Evolutionary conservation across 768 basidiomycete species (phyloP).

Genomic region (Glaciozyma martinii): DNA sequence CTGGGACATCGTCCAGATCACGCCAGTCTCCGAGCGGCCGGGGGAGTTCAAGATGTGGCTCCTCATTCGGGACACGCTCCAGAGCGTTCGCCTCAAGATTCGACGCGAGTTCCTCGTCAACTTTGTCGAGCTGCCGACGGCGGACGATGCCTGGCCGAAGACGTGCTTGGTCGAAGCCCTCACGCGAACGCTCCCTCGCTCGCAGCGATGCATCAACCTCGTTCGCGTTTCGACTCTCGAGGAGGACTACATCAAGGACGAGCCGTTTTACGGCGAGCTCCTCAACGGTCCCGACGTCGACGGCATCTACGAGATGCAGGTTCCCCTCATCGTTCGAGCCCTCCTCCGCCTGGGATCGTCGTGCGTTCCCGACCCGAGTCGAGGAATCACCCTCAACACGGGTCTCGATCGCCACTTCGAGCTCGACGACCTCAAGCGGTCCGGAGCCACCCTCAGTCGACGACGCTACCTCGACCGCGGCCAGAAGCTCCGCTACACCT

Average conservation of each 20-base stretch:
- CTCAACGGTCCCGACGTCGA: conserved; percentile 91
- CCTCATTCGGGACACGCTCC: conserved; percentile 65
- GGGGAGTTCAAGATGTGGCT: conserved; percentile 88
- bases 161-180: conserved; percentile 51
- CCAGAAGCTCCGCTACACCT: conserved; percentile 61
- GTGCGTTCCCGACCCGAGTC: conserved; percentile 57
- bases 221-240: conserved; percentile 78
- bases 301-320: conserved; percentile 88
- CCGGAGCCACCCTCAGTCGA: conserved; percentile 46
- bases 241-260: conserved; percentile 68
- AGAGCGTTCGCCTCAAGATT: conserved; percentile 72
- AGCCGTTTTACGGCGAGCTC: conserved; percentile 84
- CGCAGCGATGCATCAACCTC: conserved; percentile 64
- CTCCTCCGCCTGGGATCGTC: conserved; percentile 75
- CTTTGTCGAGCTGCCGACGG: conserved; percentile 58
- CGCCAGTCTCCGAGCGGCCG: conserved; percentile 38
- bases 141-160: conserved; percentile 56
- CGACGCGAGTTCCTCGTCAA: conserved; percentile 91
- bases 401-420: conserved; percentile 78
- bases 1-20: conserved; percentile 90
- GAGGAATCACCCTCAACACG: conserved; percentile 61
- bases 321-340: conserved; percentile 72
- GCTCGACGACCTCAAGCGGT: conserved; percentile 65
- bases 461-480: conserved; percentile 68
- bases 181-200: conserved; percentile 66